These are phyloP conservation scores for Arabidopsis arenosa DNA, from an alignment of 345 rosid genomes.

Conservation along the genomic window DNA sequence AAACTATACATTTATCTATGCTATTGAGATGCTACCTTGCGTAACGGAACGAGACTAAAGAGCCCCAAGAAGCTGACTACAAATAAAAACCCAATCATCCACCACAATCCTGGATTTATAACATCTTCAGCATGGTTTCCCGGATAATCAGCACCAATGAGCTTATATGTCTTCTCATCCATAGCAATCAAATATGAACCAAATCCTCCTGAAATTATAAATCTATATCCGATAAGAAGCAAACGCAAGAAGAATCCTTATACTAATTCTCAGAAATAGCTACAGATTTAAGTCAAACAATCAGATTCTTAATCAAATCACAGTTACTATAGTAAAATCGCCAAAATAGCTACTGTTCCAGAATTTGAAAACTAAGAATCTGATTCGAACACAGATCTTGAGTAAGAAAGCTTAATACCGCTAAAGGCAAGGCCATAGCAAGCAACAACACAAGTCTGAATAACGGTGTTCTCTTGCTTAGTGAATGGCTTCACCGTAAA, in stretches of 20 bases:
- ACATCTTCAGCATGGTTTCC: constrained; percentile 79
- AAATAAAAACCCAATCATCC: constrained; percentile 91
- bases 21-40: constrained; percentile 59
- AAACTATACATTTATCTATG: not conserved
- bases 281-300: constrained; percentile 1
- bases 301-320: not conserved
- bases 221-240: not conserved
- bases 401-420: constrained; percentile 46
- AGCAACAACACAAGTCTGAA: constrained; percentile 97
- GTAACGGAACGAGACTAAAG: constrained; percentile 86
- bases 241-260: not conserved
- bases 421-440: constrained; percentile 94
- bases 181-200: constrained; percentile 88
- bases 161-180: constrained; percentile 83
- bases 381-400: not conserved
- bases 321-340: not conserved
- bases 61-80: constrained; percentile 92
- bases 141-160: constrained; percentile 84
- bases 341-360: not conserved
- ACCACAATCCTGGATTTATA: constrained; percentile 76
- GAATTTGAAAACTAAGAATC: constrained; percentile 13
- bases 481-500: constrained; percentile 69
- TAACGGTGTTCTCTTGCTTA: constrained; percentile 90
- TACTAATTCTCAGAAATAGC: not conserved
- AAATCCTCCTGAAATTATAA: constrained; percentile 72